Evolutionary conservation across 331 rosid genomes (phyloP).

Genomic region (Acacia concinna): DNA sequence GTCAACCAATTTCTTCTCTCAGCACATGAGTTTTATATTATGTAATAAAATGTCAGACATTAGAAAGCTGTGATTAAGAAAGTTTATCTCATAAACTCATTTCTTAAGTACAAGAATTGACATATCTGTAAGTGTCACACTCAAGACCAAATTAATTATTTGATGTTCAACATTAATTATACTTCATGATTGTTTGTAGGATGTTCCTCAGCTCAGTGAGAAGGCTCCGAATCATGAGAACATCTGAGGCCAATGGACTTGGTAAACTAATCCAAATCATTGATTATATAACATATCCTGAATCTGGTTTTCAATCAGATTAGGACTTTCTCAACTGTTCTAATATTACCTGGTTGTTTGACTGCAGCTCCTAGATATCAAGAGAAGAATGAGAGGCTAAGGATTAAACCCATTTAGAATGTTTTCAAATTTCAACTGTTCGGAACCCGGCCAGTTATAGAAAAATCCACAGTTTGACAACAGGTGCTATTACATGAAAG

Average conservation of each 20-base stretch:
- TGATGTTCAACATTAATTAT: background rate
- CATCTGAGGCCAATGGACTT: constrained; percentile 72
- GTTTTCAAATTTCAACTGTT: background rate
- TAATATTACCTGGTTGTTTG: background rate
- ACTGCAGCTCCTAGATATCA: constrained; percentile 59
- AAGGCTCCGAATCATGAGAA: constrained; percentile 76
- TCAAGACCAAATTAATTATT: background rate
- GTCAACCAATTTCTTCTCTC: background rate
- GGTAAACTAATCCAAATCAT: constrained; percentile 34
- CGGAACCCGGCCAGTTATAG: constrained; percentile 25
- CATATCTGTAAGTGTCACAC: background rate
- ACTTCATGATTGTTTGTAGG: constrained; percentile 33
- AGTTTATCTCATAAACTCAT: background rate
- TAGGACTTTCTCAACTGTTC: background rate
- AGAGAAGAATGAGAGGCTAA: constrained; percentile 52
- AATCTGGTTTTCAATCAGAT: background rate
- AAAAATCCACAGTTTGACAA: constrained; percentile 44
- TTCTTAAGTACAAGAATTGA: background rate
- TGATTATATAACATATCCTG: background rate
- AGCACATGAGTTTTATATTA: background rate
- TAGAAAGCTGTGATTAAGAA: background rate
- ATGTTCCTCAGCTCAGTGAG: constrained; percentile 71
- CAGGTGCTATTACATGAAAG: constrained; percentile 36
- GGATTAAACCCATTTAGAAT: constrained; percentile 49
- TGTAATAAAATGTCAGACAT: background rate